Percentiles rank a stretch among this genome's conserved stretches.
These are phyloP conservation scores for Chrysanthemum seticuspe DNA, from an alignment of 129 eudicot genomes.

Conservation along the genomic window DNA sequence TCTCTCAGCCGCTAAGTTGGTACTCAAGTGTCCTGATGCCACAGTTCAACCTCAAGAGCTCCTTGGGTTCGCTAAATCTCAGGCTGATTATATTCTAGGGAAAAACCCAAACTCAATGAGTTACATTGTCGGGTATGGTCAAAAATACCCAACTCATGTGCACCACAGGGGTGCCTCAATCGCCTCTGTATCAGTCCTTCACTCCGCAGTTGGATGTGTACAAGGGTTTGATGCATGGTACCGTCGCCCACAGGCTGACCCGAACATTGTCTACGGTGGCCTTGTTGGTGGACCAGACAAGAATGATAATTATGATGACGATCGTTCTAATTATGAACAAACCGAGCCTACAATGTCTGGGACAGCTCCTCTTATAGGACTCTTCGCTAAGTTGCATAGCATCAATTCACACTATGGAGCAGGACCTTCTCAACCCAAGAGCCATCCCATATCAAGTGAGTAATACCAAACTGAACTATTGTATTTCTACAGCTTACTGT, in stretches of 20 bases:
- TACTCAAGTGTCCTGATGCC: conserved; percentile 64
- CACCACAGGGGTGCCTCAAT: conserved; percentile 96
- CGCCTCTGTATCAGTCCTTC: conserved; percentile 43
- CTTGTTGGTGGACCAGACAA: conserved; percentile 87
- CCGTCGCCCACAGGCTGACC: conserved; percentile 54
- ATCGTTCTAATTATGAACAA: conserved; percentile 76
- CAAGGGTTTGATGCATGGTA: conserved; percentile 91
- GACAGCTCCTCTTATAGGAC: conserved; percentile 89
- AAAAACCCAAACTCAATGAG: conserved; percentile 83
- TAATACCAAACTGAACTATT: conserved; percentile 4
- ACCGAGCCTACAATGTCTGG: conserved; percentile 84
- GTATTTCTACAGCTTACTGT: conserved; percentile 11
- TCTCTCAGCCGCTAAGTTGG: conserved; percentile 45
- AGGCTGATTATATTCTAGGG: conserved; percentile 96
- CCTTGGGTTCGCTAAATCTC: conserved; percentile 75
- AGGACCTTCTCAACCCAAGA: conserved; percentile 32
- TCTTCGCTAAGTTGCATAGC: conserved; percentile 62
- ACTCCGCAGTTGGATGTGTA: conserved; percentile 62
- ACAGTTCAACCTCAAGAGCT: conserved; percentile 65
- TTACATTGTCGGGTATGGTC: conserved; percentile 83
- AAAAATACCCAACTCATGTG: conserved; percentile 64
- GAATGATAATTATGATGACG: conserved; percentile 67
- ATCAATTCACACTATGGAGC: conserved; percentile 40
- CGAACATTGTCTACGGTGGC: conserved; percentile 70
- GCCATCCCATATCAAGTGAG: conserved; percentile 38